Evolutionary conservation across 371 early-diverging fungal species (phyloP), one percentile per base, ranked within the genome.

Genomic region (Apophysomyces ossiformis): DNA sequence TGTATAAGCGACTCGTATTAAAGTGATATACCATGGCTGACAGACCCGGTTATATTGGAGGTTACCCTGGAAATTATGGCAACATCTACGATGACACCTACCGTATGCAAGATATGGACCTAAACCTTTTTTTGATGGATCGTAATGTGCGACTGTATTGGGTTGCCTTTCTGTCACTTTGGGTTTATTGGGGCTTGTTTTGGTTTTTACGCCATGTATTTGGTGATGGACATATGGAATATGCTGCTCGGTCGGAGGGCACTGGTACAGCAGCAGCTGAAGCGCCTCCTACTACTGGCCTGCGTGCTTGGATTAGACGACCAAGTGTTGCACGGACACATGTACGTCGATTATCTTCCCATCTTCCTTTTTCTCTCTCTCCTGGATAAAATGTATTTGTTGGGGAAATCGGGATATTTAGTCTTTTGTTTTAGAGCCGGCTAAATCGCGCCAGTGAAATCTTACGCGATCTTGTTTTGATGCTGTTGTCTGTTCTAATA

Each of bases 141-240:
- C 65, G 45, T 18, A 13, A 70, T 44, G 67, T 70, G 43, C 67
- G 68, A 54, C 67, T 65, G 5, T 64, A 68, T 7, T 77, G 78
- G 78, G 67, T 72, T 15, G 79, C 79, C n/a, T 79, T 79, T 63
- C 71, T 74, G 21, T 64, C 79, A 16, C 60, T 79, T 4, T 74
- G 72, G 72, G 71, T 69, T 8, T 62, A 72, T 12, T 79, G 79
- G 79, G 76, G 77, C 2, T 57, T 79, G 8, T 38, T 73, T 43
- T 79, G 75, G 67, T 79, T 79, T 50, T 2, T 79, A 39, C 69
- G 79, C 35, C 74, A 79, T 47, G 71, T 63, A 35, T 72, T 74
- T 68, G 75, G 69, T 57, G 66, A 70, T 54, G 64, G 65, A 6
- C 59, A 58, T 46, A 38, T 18, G 45, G 59, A 37, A 5, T 38